These are phyloP conservation scores for Discostella pseudostelligera DNA, from an alignment of 108 stramenopile species.

Conservation along the genomic window DNA sequence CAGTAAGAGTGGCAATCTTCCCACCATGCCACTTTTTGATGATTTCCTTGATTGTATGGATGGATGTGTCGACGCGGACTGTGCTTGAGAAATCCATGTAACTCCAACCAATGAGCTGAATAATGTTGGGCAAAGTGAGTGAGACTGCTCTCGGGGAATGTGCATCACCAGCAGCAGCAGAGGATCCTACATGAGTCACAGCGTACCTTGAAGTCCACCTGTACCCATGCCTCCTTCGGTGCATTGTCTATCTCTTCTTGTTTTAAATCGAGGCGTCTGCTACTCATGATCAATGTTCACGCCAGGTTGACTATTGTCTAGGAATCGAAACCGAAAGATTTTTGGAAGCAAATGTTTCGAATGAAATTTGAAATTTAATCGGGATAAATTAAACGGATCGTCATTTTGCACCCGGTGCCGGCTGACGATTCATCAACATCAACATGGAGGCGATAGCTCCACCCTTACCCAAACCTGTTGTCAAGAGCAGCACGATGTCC, in stretches of 20 bases:
- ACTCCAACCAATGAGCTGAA: constrained; percentile 30
- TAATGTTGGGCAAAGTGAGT: background rate
- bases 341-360: too few species aligned
- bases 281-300: background rate
- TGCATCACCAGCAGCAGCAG: background rate
- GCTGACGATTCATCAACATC: too few species aligned
- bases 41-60: constrained; percentile 32
- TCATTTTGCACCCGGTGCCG: background rate
- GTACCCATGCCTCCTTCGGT: constrained; percentile 23
- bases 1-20: constrained; percentile 20
- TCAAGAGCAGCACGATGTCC: too few species aligned
- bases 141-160: background rate
- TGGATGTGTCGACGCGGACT: constrained; percentile 18
- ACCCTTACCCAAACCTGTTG: too few species aligned
- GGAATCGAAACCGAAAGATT: background rate
- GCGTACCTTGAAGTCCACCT: constrained; percentile 34
- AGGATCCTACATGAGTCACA: background rate
- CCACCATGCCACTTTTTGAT: constrained; percentile 45
- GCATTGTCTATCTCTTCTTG: background rate
- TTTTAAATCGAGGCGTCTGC: too few species aligned
- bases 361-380: background rate
- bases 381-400: background rate
- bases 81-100: constrained; percentile 41
- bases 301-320: background rate
- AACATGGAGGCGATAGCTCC: too few species aligned